Evolutionary conservation across 441 rosid genomes (phyloP).

Genomic region (Jatropha multifida): DNA sequence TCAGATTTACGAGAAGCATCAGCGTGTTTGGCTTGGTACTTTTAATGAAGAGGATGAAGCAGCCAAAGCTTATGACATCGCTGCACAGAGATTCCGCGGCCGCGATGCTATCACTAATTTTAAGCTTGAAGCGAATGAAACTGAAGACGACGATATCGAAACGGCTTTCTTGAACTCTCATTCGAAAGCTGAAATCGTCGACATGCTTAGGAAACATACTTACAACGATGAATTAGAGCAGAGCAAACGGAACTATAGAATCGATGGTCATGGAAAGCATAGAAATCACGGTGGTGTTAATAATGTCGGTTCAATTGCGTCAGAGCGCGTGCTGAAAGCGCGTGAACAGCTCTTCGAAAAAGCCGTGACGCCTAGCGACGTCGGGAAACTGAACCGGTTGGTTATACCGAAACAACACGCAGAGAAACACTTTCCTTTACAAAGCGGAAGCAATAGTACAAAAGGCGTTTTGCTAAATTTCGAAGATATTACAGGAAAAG

Average conservation of each 20-base stretch:
- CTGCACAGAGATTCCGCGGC: slow-evolving; percentile 84
- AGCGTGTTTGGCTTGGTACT: slow-evolving; percentile 93
- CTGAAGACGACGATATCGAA: slow-evolving; percentile 47
- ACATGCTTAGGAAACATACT: slow-evolving; percentile 92
- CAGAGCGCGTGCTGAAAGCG: slow-evolving; percentile 29
- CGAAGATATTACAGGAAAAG: slow-evolving; percentile 76
- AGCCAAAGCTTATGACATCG: slow-evolving; percentile 78
- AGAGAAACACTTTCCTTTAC: slow-evolving; percentile 82
- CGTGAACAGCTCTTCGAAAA: slow-evolving; percentile 83
- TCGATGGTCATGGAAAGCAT: slow-evolving; percentile 22
- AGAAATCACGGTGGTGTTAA: not conserved
- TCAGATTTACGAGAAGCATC: slow-evolving; percentile 97
- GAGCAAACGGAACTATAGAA: slow-evolving; percentile 47
- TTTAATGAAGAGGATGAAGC: slow-evolving; percentile 90
- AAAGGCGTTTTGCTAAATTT: slow-evolving; percentile 76
- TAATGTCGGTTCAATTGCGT: not conserved
- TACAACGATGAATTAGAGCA: slow-evolving; percentile 82
- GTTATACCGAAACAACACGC: slow-evolving; percentile 95
- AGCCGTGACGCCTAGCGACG: slow-evolving; percentile 89
- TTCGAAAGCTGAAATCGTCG: slow-evolving; percentile 92
- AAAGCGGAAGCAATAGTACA: slow-evolving; percentile 32
- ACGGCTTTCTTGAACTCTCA: slow-evolving; percentile 58
- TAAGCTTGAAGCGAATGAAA: slow-evolving; percentile 33
- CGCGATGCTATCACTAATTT: slow-evolving; percentile 84
- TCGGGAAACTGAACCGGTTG: slow-evolving; percentile 89